Base-by-base conservation (phyloP, 2,329 filamentous ascomycete genomes). In the Ramichloridium luteum region DNA sequence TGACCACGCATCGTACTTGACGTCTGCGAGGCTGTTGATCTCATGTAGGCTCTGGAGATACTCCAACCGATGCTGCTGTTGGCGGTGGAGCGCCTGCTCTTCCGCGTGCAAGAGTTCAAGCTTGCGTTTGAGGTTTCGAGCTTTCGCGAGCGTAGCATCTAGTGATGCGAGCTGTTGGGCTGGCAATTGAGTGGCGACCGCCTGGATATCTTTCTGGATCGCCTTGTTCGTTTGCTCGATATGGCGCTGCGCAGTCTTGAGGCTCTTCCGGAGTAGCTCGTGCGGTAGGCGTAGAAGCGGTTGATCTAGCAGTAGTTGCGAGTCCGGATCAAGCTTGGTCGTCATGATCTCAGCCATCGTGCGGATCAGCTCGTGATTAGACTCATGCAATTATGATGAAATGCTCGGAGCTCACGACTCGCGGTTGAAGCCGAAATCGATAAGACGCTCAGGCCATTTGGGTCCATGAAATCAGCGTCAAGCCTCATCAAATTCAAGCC, bases 1-100 rank as follows among this genome's bases (percentile, higher is more conserved):
- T 38, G 80, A 83, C 90, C 90, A 98, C 35, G 72, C 66, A 51
- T 96, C 88, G 59, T 96, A 98, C 51, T 84, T 84, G 46, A 93
- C 84, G 54, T 98, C 90, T 31, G 84, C 80, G 39, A 94, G 66
- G 38, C 74, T 81, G 35, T 79, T 72, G 47, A 96, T 82, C 27
- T 70, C 60, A 55, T 90, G 83, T 4, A 98, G 66, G 45, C 85
- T 75, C 44, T 82, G 72, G 18, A 98, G 65, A 58, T 98, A 86
- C 15, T 71, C 64, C 36, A 93, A 75, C 17, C 90, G 74, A 40
- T 81, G 79, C 32, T 74, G 72, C 16, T 81, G 73, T 48, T 92
- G 79, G 5, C 67, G 67, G 50, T 93, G 81, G 10, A 94, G 67
- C 11, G 69, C 67, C 35, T 70, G 68, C 58, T 96, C 88, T 51